Evolutionary conservation across 1,139 yeast genomes (phyloP), one percentile per base, ranked within the genome.

Genomic region (Geotrichum europaeum): DNA sequence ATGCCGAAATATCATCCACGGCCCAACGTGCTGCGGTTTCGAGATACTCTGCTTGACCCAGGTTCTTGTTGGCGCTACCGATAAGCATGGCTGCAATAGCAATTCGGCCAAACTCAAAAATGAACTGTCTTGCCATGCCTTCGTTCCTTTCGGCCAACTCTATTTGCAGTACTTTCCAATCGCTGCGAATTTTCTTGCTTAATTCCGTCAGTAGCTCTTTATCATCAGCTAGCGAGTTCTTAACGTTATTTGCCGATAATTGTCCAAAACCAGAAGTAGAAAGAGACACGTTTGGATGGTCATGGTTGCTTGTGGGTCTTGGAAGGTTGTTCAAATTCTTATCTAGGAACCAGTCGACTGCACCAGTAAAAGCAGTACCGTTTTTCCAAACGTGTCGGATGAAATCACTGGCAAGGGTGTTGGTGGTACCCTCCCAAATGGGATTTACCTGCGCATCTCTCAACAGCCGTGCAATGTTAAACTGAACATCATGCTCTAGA

Each of bases 381-480:
- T 62, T 53, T 20, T 62, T 62, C 55, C 62, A 58, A 30, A 68
- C 53, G 43, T 63, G 64, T n/a, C 73, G 58, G 2, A 68, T 63
- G n/a, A 66, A 64, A 56, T 71, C 74, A 52, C 69, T 72, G 32
- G 69, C 65, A 52, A 71, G 65, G 7, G 72, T 73, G 50, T 71
- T 71, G n/a, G 74, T 72, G 6, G 74, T 71, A 7, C 74, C 75
- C 57, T 72, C 75, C 75, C 75, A 72, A 49, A 72, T 72, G 28
- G 72, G 63, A 30, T 69, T 69, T 7, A 72, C 75, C 60, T 71
- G 73, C 3, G 70, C 63, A 54, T 72, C 75, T n/a, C 73, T 63
- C 49, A 65, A 60, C 3, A 71, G 61, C 1, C 72, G 60, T 1
- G 69, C 74, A 55, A 72, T 67, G 55, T 72, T 71, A 61, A 70